Percentiles rank a stretch among this genome's conserved stretches.
Conservation (phyloP, 768 basidiomycete genomes). For the Coprinopsis marcescibilis region DNA sequence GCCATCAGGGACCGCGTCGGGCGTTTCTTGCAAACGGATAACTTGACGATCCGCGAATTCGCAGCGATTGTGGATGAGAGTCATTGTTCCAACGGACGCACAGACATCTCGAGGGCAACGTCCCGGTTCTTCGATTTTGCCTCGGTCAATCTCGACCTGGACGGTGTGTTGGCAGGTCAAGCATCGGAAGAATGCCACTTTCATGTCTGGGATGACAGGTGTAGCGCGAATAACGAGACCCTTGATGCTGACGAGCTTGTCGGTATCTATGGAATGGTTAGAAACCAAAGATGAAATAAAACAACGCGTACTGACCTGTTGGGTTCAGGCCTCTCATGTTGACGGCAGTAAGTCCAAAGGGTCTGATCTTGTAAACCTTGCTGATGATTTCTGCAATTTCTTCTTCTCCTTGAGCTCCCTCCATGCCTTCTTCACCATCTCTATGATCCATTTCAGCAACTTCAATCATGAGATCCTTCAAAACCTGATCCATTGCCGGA, state of each 20-base stretch:
- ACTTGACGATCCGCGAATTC: constrained; percentile 96
- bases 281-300: constrained; percentile 3
- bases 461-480: constrained; percentile 91
- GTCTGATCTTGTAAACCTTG: constrained; percentile 88
- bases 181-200: constrained; percentile 97
- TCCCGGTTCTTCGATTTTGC: constrained; percentile 90
- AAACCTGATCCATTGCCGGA: constrained; percentile 93
- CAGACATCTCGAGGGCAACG: constrained; percentile 94
- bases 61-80: constrained; percentile 93
- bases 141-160: constrained; percentile 96
- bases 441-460: constrained; percentile 77
- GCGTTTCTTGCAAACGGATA: constrained; percentile 93
- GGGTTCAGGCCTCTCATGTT: constrained; percentile 98
- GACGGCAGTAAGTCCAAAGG: constrained; percentile 74
- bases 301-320: constrained; percentile 49
- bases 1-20: constrained; percentile 95
- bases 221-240: constrained; percentile 97
- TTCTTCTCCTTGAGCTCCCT: constrained; percentile 67
- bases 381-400: constrained; percentile 87
- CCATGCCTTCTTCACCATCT: constrained; percentile 68
- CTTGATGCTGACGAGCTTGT: constrained; percentile 94
- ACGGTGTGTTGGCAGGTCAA: constrained; percentile 94
- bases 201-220: constrained; percentile 99
- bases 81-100: constrained; percentile 82
- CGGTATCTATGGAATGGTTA: constrained; percentile 64